phyloP scores from a whole-genome alignment of 2,329 filamentous ascomycete species.

The Leptographium radiaticola region DNA sequence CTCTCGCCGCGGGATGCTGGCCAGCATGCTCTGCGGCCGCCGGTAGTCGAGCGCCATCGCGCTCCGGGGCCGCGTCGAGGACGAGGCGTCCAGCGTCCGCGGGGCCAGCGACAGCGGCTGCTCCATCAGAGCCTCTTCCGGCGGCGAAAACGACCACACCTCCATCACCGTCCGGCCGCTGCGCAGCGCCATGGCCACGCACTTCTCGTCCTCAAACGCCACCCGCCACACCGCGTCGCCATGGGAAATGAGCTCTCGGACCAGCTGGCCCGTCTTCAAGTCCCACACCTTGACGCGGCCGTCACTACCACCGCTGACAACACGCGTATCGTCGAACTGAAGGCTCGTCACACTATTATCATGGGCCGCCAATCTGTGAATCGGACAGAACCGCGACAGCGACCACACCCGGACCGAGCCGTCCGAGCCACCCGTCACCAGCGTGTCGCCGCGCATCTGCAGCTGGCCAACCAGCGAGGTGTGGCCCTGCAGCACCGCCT shows the following conservation, averaged over 20 bases:
- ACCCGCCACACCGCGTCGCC: slow-evolving; percentile 96
- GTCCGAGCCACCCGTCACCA: slow-evolving; percentile 93
- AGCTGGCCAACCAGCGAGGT: slow-evolving; percentile 93
- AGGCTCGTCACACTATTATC: slow-evolving; percentile 97
- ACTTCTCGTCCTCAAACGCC: slow-evolving; percentile 96
- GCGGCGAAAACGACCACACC: slow-evolving; percentile 92
- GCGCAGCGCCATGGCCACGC: slow-evolving; percentile 84
- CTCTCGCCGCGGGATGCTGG: slow-evolving; percentile 20
- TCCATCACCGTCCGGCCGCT: slow-evolving; percentile 90
- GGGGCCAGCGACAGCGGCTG: slow-evolving; percentile 36
- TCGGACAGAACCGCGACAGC: slow-evolving; percentile 75
- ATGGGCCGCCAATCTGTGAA: slow-evolving; percentile 88
- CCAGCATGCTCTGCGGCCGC: slow-evolving; percentile 18
- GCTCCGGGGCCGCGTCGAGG: slow-evolving; percentile 29
- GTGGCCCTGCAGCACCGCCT: slow-evolving; percentile 89
- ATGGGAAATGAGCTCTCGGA: slow-evolving; percentile 80
- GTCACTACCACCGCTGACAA: slow-evolving; percentile 92
- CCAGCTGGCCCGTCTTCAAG: slow-evolving; percentile 76
- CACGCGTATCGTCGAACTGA: slow-evolving; percentile 90
- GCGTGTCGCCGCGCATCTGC: slow-evolving; percentile 86
- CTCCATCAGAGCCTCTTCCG: slow-evolving; percentile 51
- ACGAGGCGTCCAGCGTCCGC: slow-evolving; percentile 18
- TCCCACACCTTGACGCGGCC: slow-evolving; percentile 99
- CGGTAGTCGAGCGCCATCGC: slow-evolving; percentile 34
- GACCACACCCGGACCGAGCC: slow-evolving; percentile 96